A percentile compares a stretch with the other conserved stretches of the same genome.
phyloP scores from a whole-genome alignment of 805 yeast genomes.

The Zygosaccharomyces siamensis region DNA sequence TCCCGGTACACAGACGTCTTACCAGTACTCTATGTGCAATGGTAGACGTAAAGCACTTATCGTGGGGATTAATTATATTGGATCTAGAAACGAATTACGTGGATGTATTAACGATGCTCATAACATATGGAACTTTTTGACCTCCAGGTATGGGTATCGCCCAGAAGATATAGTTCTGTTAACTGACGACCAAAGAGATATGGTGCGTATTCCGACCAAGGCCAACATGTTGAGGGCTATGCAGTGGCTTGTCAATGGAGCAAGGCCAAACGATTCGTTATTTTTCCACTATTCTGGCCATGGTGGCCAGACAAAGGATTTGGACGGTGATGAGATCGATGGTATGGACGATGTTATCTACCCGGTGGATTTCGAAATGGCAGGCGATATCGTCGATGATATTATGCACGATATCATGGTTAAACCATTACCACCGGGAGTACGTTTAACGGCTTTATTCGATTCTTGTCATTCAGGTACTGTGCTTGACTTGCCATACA shows the following conservation, averaged over 20 bases:
- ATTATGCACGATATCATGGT: slow-evolving; percentile 69
- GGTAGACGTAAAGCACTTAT: slow-evolving; percentile 72
- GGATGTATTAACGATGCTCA: slow-evolving; percentile 81
- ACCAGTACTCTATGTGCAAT: slow-evolving; percentile 62
- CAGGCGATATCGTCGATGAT: slow-evolving; percentile 72
- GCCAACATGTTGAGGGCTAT: slow-evolving; percentile 71
- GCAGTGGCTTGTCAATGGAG: slow-evolving; percentile 74
- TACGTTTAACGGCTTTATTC: slow-evolving; percentile 70
- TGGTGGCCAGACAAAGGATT: slow-evolving; percentile 70
- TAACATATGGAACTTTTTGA: slow-evolving; percentile 45
- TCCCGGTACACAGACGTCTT: slow-evolving; percentile 29
- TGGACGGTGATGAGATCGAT: slow-evolving; percentile 69
- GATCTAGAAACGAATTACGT: slow-evolving; percentile 52
- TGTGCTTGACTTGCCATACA: slow-evolving; percentile 72
- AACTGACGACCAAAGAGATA: slow-evolving; percentile 50
- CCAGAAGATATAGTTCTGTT: slow-evolving; percentile 55
- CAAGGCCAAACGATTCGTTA: slow-evolving; percentile 70
- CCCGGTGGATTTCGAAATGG: slow-evolving; percentile 63
- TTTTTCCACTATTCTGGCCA: slow-evolving; percentile 86
- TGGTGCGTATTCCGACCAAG: slow-evolving; percentile 53
- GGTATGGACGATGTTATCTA: slow-evolving; percentile 69
- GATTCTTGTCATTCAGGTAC: slow-evolving; percentile 89
- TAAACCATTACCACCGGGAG: slow-evolving; percentile 62
- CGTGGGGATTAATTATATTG: slow-evolving; percentile 75
- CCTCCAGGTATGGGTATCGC: slow-evolving; percentile 43